Conservation (phyloP, 345 rosid species). For the Melastoma malabathricum region DNA sequence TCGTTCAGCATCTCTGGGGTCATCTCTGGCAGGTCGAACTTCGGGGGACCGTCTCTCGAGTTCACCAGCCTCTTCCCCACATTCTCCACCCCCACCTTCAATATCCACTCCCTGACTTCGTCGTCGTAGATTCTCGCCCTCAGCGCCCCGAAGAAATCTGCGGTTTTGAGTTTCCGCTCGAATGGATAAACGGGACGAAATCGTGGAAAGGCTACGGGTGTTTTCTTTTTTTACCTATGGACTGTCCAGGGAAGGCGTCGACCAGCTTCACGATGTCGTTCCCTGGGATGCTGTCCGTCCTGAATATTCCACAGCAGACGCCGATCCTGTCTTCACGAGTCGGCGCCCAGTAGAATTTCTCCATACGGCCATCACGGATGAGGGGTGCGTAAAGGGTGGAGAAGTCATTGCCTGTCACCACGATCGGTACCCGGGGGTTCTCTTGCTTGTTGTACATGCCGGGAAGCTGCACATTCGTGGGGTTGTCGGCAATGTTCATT, state of each 20-base stretch:
- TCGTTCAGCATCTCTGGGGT: slow-evolving; percentile 24
- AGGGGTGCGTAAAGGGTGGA: slow-evolving; percentile 46
- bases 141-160: slow-evolving; percentile 43
- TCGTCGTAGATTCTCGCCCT: slow-evolving; percentile 51
- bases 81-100: slow-evolving; percentile 24
- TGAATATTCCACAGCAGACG: slow-evolving; percentile 35
- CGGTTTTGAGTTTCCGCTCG: neutral
- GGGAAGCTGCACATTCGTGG: slow-evolving; percentile 45
- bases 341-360: slow-evolving; percentile 55
- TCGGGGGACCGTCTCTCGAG: slow-evolving; percentile 40
- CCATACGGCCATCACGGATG: slow-evolving; percentile 51
- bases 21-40: slow-evolving; percentile 42
- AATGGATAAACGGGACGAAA: neutral
- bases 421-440: slow-evolving; percentile 40
- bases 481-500: slow-evolving; percentile 54
- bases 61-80: slow-evolving; percentile 36
- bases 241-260: slow-evolving; percentile 42
- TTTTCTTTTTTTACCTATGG: slow-evolving; percentile 34
- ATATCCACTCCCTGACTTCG: slow-evolving; percentile 41
- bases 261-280: slow-evolving; percentile 40
- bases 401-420: slow-evolving; percentile 51
- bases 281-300: slow-evolving; percentile 21
- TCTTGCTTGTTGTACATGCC: slow-evolving; percentile 43
- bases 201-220: neutral
- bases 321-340: slow-evolving; percentile 44